These are phyloP conservation scores for Mucor racemosus DNA, from an alignment of 371 early-diverging fungal species.

Conservation along the genomic window DNA sequence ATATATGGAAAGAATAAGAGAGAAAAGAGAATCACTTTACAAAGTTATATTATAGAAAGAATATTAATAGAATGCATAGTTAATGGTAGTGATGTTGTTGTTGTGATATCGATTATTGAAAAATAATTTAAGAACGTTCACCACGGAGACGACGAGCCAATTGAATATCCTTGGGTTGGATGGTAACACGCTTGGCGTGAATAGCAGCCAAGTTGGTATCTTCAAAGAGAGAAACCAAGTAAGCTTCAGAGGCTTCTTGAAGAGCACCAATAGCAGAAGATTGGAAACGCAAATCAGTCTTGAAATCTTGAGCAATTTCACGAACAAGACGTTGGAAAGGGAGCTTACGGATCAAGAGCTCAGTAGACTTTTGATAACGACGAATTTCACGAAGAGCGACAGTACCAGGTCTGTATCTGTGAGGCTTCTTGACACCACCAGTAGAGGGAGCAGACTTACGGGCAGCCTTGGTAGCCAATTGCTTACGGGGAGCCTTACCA, in stretches of 20 bases:
- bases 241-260: constrained; percentile 99
- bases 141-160: constrained; percentile 84
- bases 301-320: constrained; percentile 96
- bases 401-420: constrained; percentile 88
- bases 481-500: constrained; percentile 98
- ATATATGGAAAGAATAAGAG: background rate
- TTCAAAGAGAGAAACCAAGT: constrained; percentile 69
- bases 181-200: constrained; percentile 97
- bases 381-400: constrained; percentile 97
- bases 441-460: constrained; percentile 61
- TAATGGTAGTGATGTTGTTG: background rate
- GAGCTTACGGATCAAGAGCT: constrained; percentile 97
- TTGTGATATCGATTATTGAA: constrained; percentile 95
- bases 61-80: constrained; percentile 8
- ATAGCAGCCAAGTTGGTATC: constrained; percentile 94
- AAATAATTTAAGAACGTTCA: constrained; percentile 60
- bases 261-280: constrained; percentile 97
- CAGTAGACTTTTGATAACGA: constrained; percentile 98
- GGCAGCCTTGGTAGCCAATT: constrained; percentile 95
- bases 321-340: constrained; percentile 99
- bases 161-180: constrained; percentile 94
- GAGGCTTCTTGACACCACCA: constrained; percentile 80
- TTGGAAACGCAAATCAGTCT: constrained; percentile 98
- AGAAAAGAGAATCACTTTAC: background rate
- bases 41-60: constrained; percentile 4